Evolutionary conservation across 2,329 filamentous ascomycete genomes (phyloP).

Genomic region (Talaromyces pinophilus): DNA sequence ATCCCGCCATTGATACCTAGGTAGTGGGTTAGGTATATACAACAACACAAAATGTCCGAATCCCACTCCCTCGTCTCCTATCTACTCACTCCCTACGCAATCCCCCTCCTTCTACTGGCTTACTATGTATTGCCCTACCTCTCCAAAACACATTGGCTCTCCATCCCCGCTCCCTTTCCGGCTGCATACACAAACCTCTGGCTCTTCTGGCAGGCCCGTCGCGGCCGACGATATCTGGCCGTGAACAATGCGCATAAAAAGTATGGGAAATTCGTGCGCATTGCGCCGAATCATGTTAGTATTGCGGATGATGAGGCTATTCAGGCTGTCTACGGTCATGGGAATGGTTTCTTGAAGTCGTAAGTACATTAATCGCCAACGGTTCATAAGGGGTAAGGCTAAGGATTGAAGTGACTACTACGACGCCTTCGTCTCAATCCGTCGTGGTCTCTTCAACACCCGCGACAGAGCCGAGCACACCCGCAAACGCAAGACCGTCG

Average conservation of each 20-base stretch:
- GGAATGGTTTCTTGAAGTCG: slow-evolving; percentile 73
- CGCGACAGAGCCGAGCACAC: slow-evolving; percentile 78
- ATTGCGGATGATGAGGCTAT: slow-evolving; percentile 81
- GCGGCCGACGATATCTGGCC: slow-evolving; percentile 63
- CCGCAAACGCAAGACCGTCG: slow-evolving; percentile 84
- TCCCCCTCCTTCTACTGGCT: slow-evolving; percentile 54
- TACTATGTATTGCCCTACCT: slow-evolving; percentile 62
- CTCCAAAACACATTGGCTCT: slow-evolving; percentile 54
- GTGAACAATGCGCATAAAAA: slow-evolving; percentile 75
- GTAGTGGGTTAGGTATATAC: background rate
- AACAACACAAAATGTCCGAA: slow-evolving; percentile 11
- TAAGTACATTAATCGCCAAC: slow-evolving; percentile 39
- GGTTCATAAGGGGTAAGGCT: too few species aligned
- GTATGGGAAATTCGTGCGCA: slow-evolving; percentile 75
- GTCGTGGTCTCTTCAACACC: slow-evolving; percentile 85
- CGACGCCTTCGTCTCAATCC: slow-evolving; percentile 86
- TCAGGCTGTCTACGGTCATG: slow-evolving; percentile 73
- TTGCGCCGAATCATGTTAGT: slow-evolving; percentile 82
- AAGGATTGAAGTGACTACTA: slow-evolving; percentile 69
- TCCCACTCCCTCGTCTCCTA: slow-evolving; percentile 21
- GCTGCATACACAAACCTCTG: slow-evolving; percentile 75
- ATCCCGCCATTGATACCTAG: background rate
- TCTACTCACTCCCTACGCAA: slow-evolving; percentile 38
- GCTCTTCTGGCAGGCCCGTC: slow-evolving; percentile 68
- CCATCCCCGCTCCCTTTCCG: slow-evolving; percentile 54